Conservation (phyloP, 257 asterid species). For the Anisodus acutangulus region DNA sequence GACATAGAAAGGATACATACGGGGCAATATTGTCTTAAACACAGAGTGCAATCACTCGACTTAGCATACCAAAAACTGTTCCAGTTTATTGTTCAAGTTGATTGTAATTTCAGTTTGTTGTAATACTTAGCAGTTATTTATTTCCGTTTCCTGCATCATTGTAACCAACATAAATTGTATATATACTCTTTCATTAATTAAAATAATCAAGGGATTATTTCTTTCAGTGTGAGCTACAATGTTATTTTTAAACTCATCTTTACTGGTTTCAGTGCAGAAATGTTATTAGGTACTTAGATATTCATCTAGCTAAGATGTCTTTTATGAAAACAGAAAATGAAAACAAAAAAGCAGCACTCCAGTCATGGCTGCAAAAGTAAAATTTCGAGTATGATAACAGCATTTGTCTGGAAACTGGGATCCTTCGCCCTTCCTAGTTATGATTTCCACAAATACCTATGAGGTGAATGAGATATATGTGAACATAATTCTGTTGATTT, state of each 20-base stretch:
- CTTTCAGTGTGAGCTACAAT: neutral
- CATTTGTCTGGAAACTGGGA: slow-evolving; percentile 21
- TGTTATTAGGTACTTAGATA: neutral
- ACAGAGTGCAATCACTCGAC: too few species aligned
- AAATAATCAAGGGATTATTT: too few species aligned
- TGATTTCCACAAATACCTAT: neutral
- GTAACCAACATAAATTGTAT: too few species aligned
- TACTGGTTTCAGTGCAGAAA: neutral
- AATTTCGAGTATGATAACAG: neutral
- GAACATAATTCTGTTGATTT: neutral
- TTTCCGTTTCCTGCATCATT: too few species aligned
- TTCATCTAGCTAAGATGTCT: slow-evolving; percentile 16
- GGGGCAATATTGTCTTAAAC: too few species aligned
- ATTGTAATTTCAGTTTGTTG: too few species aligned
- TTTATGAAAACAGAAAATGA: neutral
- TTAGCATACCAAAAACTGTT: too few species aligned
- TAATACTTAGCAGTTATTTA: too few species aligned
- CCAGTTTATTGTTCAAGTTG: too few species aligned
- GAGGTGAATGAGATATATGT: neutral
- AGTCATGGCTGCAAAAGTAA: neutral
- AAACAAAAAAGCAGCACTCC: neutral
- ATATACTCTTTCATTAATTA: too few species aligned
- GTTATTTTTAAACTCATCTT: slow-evolving; percentile 6
- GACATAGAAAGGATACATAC: too few species aligned
- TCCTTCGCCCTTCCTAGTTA: neutral